Percentiles rank a stretch among this genome's conserved stretches.
Evolutionary conservation across 1,139 yeast species (phyloP).

Genomic region (Hemisphaericaspora lyxosophila): DNA sequence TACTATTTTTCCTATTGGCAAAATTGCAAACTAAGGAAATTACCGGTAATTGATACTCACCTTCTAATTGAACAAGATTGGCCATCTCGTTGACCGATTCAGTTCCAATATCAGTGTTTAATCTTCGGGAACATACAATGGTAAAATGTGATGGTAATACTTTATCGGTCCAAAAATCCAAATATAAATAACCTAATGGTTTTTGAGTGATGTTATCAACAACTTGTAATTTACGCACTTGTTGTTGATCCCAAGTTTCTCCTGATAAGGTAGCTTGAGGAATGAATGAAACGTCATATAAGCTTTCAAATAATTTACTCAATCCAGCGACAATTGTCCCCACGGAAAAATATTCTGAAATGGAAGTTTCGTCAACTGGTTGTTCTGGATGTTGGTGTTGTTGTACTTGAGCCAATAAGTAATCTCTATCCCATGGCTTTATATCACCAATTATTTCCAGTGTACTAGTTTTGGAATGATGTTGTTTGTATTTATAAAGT

Average conservation of each 20-base stretch:
- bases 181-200: slow-evolving; percentile 40
- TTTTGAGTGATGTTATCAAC: slow-evolving; percentile 27
- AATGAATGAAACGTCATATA: slow-evolving; percentile 74
- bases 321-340: slow-evolving; percentile 88
- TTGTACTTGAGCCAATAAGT: slow-evolving; percentile 35
- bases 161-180: slow-evolving; percentile 49
- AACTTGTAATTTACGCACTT: slow-evolving; percentile 80
- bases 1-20: slow-evolving; percentile 27
- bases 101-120: slow-evolving; percentile 31
- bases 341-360: slow-evolving; percentile 69
- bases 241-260: slow-evolving; percentile 83
- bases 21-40: slow-evolving; percentile 89
- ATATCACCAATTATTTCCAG: slow-evolving; percentile 47
- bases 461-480: slow-evolving; percentile 22
- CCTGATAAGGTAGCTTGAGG: slow-evolving; percentile 67
- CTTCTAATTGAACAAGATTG: slow-evolving; percentile 51
- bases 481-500: slow-evolving; percentile 39
- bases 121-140: slow-evolving; percentile 81
- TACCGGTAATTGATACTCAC: slow-evolving; percentile 78
- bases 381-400: slow-evolving; percentile 13
- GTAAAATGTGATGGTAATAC: slow-evolving; percentile 90
- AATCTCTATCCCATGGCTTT: slow-evolving; percentile 94
- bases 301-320: slow-evolving; percentile 61
- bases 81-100: slow-evolving; percentile 32
- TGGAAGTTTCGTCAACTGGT: slow-evolving; percentile 37